Evolutionary conservation across 345 rosid genomes (phyloP), one percentile per base, ranked within the genome.

Genomic region (Aquilaria yunnanensis): DNA sequence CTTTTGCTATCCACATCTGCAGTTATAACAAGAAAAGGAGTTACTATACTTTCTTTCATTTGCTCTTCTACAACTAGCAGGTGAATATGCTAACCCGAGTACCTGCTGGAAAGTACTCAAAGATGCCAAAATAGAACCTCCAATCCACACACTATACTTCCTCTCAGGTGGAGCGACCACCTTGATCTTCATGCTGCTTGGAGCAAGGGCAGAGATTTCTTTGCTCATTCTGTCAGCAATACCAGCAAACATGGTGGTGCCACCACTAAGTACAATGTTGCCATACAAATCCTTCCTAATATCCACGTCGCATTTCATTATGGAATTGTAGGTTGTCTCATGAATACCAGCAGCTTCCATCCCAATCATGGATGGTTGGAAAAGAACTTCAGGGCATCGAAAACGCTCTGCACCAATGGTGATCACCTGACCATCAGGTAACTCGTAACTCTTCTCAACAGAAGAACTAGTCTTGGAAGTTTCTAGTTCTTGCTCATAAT

Each of bases 91-190:
- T 14, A 32, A 60, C 51, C 30, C 32, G 12, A 6, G 14, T 29
- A 84, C 85, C 85, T 85, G 90, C 70, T 82, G 90, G 80, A 82
- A 85, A 67, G 87, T 85, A 63, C 90, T 82, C 57, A 85, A 87
- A 50, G 90, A 85, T 67, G 90, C 90, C 70, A 85, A 72, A 66
- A 85, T 85, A 55, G 90, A 85, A 30, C 90, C 90, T 45, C 90
- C 90, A 0, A 82, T 85, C 87, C 90, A 85, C 14, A 85, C 90
- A 73, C 85, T 82, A 54, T 80, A 85, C 68, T 85, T 85, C 81
- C 90, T 82, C 71, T 85, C 90, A 0, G 90, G 87, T 51, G 90
- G 90, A 66, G 90, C 90, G 50, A 85, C 90, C 41, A 85, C 90
- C 80, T 85, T 85, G 56, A 81, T 81, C 80, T 84, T 84, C 89